Conservation (phyloP, 345 rosid species). For the Eutrema heterophyllum region DNA sequence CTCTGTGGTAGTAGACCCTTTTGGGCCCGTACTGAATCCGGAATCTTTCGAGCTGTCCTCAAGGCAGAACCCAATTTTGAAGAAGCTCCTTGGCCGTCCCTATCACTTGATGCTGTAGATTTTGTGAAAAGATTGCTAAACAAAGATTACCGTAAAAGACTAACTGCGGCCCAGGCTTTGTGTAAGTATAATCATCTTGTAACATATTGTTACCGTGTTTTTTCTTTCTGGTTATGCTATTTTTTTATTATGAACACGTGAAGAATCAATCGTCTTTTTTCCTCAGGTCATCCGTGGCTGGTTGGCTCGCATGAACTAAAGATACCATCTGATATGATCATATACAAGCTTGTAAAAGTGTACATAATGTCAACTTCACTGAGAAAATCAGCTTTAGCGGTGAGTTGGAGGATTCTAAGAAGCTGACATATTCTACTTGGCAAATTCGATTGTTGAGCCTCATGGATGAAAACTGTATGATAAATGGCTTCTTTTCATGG, state of each 20-base stretch:
- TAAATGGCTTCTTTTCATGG: not conserved
- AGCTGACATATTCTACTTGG: not conserved
- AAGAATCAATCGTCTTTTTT: conserved; percentile 9
- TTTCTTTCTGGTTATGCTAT: not conserved
- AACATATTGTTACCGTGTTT: not conserved
- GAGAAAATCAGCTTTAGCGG: conserved; percentile 68
- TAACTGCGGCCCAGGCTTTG: conserved; percentile 93
- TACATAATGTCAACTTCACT: conserved; percentile 73
- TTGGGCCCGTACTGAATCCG: conserved; percentile 98
- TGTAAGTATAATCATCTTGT: conserved; percentile 45
- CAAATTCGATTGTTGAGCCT: not conserved
- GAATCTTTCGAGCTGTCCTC: conserved; percentile 82
- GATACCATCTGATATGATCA: conserved; percentile 79
- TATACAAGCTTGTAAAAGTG: conserved; percentile 68
- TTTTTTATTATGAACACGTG: not conserved
- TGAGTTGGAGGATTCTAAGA: conserved; percentile 34
- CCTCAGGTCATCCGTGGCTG: conserved; percentile 94
- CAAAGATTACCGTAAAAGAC: conserved; percentile 93
- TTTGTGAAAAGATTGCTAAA: conserved; percentile 85
- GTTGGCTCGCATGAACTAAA: conserved; percentile 59
- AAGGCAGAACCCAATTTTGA: conserved; percentile 94
- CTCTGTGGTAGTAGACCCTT: conserved; percentile 96
- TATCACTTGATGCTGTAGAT: conserved; percentile 81
- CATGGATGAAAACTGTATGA: not conserved
- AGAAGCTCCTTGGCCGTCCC: conserved; percentile 92